Percentiles rank a stretch among this genome's conserved stretches.
Evolutionary conservation across 1,139 yeast genomes (phyloP).

Genomic region (Debaryomyces psychrophilus): DNA sequence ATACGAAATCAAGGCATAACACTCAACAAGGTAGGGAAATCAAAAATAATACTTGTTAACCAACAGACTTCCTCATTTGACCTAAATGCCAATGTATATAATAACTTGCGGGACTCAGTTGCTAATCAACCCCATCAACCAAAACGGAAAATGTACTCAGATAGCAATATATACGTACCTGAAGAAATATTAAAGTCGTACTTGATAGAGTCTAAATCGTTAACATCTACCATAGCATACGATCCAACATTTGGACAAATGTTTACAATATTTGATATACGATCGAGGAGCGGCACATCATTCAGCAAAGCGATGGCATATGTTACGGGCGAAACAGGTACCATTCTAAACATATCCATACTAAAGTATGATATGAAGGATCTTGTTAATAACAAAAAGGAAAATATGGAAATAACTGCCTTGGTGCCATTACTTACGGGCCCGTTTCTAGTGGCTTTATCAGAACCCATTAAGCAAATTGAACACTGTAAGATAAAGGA

Average conservation of each 20-base stretch:
- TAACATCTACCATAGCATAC: constrained; percentile 33
- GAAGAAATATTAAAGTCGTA: constrained; percentile 27
- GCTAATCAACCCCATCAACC: constrained; percentile 2
- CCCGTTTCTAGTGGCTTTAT: constrained; percentile 29
- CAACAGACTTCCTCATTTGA: constrained; percentile 19
- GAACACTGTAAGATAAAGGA: constrained; percentile 24
- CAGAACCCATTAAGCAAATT: constrained; percentile 47
- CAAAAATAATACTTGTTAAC: constrained; percentile 14
- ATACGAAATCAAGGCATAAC: constrained; percentile 21
- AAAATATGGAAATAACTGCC: constrained; percentile 1
- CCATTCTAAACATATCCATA: constrained; percentile 30
- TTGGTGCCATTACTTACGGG: constrained; percentile 19
- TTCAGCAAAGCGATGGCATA: constrained; percentile 31
- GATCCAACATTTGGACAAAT: constrained; percentile 42
- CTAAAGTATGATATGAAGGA: constrained; percentile 17
- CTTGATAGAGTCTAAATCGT: constrained; percentile 26
- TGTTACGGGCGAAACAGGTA: constrained; percentile 37
- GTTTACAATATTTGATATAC: constrained; percentile 25
- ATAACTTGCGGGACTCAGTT: constrained; percentile 15
- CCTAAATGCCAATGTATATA: constrained; percentile 18
- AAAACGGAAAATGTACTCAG: constrained; percentile 14
- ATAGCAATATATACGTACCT: constrained; percentile 25
- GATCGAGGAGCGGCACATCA: constrained; percentile 15
- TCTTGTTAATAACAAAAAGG: constrained; percentile 9
- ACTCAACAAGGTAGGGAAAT: constrained; percentile 21